Base-by-base conservation (phyloP, 1,284 basidiomycete species). In the Marasmius fiardii region DNA sequence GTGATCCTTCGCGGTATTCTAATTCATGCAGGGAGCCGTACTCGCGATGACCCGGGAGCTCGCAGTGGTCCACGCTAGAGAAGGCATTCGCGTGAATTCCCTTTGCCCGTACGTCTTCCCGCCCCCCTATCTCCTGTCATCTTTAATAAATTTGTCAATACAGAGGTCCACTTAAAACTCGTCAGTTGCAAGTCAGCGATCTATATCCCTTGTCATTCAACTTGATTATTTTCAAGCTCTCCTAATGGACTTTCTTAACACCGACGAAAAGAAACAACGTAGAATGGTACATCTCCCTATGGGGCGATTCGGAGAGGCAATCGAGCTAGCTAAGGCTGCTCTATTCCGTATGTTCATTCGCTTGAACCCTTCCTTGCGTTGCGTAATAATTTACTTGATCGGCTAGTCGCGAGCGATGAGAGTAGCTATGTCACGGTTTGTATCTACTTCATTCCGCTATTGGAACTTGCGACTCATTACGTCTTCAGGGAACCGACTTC, bases 41-140 rank as follows among this genome's bases (percentile, higher is more conserved):
- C 85, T 98, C 54, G 92, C 95, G n/a, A 96, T 98, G 94, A 95
- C 93, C 10, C 86, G 95, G 53, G 95, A 98, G 69, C 80, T 98
- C 26, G 95, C 96, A 1, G 96, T 98, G 86, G 92, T 98, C 2
- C 96, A 98, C 71, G 95, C 95, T 37, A 81, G 90, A 57, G 96
- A 98, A 76, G 95, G 95, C 50, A 98, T 98, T 67, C 86, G 95
- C 41, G 67, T 98, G 71, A 99, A 99, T 76, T 86, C 94, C 10
- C 83, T 98, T 60, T 98, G 95, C 82, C 95, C 95, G 89, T 95
- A 72, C 73, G 92, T 78, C 10, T 45, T 37, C 34, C n/a, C 52
- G 26, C 39, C 49, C 1, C 31, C 21, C 11, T 34, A 8, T 14
- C 18, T 50, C 31, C 8, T 20, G 20, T 53, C 57, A 51, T 43